These are phyloP conservation scores for Acacia confusa DNA, from an alignment of 306 rosid species.

Conservation along the genomic window DNA sequence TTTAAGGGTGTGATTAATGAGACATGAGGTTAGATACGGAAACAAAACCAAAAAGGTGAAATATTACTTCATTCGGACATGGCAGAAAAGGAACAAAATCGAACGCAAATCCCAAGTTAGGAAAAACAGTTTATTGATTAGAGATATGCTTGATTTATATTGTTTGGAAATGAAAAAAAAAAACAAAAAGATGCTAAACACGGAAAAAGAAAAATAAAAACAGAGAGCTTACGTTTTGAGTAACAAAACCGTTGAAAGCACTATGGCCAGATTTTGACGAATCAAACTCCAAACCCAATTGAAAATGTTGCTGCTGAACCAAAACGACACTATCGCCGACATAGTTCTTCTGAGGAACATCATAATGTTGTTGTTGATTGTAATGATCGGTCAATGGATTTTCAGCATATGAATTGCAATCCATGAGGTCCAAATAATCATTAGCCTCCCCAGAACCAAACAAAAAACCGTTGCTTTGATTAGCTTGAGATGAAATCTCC, in stretches of 20 bases:
- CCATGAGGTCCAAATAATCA: conserved; percentile 82
- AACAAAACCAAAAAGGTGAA: conserved; percentile 10
- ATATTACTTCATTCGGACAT: neutral
- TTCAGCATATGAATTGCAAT: conserved; percentile 57
- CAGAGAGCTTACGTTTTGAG: conserved; percentile 57
- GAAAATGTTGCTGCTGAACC: conserved; percentile 58
- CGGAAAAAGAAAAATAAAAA: no score
- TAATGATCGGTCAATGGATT: conserved; percentile 42
- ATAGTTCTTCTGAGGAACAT: conserved; percentile 43
- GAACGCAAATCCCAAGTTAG: conserved; percentile 2
- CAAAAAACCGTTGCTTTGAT: conserved; percentile 50
- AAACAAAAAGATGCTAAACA: neutral
- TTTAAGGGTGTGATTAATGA: neutral
- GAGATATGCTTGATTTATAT: neutral
- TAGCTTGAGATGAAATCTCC: no score
- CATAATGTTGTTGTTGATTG: conserved; percentile 33
- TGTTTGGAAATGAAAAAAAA: neutral
- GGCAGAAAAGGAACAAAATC: neutral
- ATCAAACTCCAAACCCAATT: conserved; percentile 63
- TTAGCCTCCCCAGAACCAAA: conserved; percentile 69
- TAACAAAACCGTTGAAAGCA: conserved; percentile 52
- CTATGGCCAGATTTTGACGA: conserved; percentile 56
- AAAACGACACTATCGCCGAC: conserved; percentile 83
- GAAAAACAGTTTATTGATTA: neutral
- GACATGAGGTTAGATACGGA: neutral